Evolutionary conservation across 768 basidiomycete genomes (phyloP), one percentile per base, ranked within the genome.

Genomic region (Lentinula aciculospora): DNA sequence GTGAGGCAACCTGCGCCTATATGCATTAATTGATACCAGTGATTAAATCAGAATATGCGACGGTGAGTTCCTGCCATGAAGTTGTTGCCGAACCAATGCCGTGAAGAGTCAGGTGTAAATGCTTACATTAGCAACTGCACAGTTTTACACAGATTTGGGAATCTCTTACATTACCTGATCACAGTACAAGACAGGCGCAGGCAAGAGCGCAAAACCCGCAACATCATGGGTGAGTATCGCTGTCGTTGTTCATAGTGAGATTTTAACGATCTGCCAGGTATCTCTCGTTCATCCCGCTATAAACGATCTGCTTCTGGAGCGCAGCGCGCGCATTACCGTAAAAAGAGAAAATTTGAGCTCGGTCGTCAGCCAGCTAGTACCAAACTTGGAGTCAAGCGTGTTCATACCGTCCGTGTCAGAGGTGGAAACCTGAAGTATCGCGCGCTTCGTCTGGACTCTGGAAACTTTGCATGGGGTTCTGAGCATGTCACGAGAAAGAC

Each of bases 261-360:
- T 53, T 63, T 40, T 17, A n/a, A 58, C 17, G 49, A 37, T 53
- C 48, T 58, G 23, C 31, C 66, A 94, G 95, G 95, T 93, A 98
- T 98, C 74, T 91, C 96, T 69, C 89, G 96, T 68, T 85, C 94
- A 63, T 96, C 94, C 68, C 84, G 96, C 73, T 94, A 98, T 84
- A 98, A 98, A 79, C 93, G 95, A 72, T 90, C 94, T 65, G 88
- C 84, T 67, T 88, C 93, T 49, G 96, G 92, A 68, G 92, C 90
- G 60, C 90, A 94, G 76, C 88, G 90, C 67, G 86, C 94, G 67
- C 86, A 89, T 79, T 96, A 94, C 81, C 93, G 96, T 83, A 99
- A 99, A 85, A 99, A 98, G 92, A 88, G 97, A 88, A 98, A 98
- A 81, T 98, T 98, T 78, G 97, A 99, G 83, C 87, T 98, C 68